phyloP scores from a whole-genome alignment of 2,329 filamentous ascomycete species.

The Colletotrichum ledebouriae region DNA sequence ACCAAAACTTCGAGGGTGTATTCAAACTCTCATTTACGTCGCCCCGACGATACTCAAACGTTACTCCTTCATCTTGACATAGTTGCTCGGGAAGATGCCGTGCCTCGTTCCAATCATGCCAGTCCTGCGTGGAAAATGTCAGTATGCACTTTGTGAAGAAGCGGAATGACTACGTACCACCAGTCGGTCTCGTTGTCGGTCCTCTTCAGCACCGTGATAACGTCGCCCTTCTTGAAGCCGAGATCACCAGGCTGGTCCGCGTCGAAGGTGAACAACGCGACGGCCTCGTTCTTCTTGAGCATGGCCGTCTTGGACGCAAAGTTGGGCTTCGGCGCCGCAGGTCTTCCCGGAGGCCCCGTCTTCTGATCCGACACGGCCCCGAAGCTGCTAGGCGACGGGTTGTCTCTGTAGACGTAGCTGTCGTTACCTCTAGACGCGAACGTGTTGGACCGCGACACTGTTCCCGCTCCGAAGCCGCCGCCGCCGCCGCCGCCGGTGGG shows the following conservation, averaged over 20 bases:
- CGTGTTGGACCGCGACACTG: conserved; percentile 65
- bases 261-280: conserved; percentile 95
- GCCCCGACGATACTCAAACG: conserved; percentile 2
- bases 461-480: conserved; percentile 49
- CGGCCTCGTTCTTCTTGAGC: conserved; percentile 81
- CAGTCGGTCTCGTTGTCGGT: conserved; percentile 96
- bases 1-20: conserved; percentile 23
- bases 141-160: neutral
- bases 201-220: conserved; percentile 94
- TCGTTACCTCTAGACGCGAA: conserved; percentile 60
- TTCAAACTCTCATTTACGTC: conserved; percentile 18
- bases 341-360: conserved; percentile 75
- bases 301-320: conserved; percentile 73
- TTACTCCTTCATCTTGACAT: conserved; percentile 73
- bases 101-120: conserved; percentile 86
- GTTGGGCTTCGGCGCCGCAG: conserved; percentile 89
- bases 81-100: conserved; percentile 93
- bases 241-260: conserved; percentile 93
- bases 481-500: conserved; percentile 51
- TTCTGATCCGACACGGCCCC: conserved; percentile 53
- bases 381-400: conserved; percentile 40
- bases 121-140: conserved; percentile 69
- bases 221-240: conserved; percentile 89
- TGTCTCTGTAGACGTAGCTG: conserved; percentile 69
- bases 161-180: conserved; percentile 72